These are phyloP conservation scores for Leccinellum rugosiceps DNA, from an alignment of 768 basidiomycete genomes.

Conservation along the genomic window DNA sequence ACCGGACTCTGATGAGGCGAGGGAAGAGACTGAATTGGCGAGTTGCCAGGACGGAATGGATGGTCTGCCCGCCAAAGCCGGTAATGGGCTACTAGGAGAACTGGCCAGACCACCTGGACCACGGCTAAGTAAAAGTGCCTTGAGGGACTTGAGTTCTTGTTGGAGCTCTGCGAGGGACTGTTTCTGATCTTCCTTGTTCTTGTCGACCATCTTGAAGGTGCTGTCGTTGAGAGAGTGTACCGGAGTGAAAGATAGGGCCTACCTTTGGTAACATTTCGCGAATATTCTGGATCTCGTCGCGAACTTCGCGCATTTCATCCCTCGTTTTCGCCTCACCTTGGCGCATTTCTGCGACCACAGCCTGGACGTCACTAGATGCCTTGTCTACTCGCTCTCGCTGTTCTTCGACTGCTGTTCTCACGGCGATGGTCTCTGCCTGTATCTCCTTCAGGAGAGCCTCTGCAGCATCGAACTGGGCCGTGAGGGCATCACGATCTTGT, in stretches of 20 bases:
- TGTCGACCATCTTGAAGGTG: slow-evolving; percentile 80
- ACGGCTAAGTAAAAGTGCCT: slow-evolving; percentile 79
- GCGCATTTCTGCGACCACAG: slow-evolving; percentile 69
- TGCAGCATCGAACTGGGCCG: slow-evolving; percentile 87
- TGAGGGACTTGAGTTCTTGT: slow-evolving; percentile 91
- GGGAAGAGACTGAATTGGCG: slow-evolving; percentile 36
- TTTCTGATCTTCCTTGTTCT: slow-evolving; percentile 81
- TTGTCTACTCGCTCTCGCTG: slow-evolving; percentile 72
- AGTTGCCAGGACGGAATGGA: slow-evolving; percentile 93
- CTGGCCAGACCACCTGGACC: slow-evolving; percentile 48
- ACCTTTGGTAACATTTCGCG: slow-evolving; percentile 95
- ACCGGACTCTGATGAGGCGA: slow-evolving; percentile 16
- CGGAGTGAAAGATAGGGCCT: slow-evolving; percentile 8
- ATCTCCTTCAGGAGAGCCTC: slow-evolving; percentile 80
- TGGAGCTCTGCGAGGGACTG: slow-evolving; percentile 85
- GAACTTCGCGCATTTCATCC: slow-evolving; percentile 88
- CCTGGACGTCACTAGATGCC: slow-evolving; percentile 69
- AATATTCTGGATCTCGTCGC: slow-evolving; percentile 86
- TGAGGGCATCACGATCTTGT: slow-evolving; percentile 78
- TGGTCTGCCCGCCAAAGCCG: slow-evolving; percentile 55
- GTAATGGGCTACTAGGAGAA: slow-evolving; percentile 47
- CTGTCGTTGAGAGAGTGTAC: background rate
- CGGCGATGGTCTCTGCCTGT: slow-evolving; percentile 69
- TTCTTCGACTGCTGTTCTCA: slow-evolving; percentile 69
- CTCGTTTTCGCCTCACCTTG: slow-evolving; percentile 75